Percentiles rank a stretch among this genome's conserved stretches.
Conservation (phyloP, 1,139 yeast genomes). For the Pichia sp. region DNA sequence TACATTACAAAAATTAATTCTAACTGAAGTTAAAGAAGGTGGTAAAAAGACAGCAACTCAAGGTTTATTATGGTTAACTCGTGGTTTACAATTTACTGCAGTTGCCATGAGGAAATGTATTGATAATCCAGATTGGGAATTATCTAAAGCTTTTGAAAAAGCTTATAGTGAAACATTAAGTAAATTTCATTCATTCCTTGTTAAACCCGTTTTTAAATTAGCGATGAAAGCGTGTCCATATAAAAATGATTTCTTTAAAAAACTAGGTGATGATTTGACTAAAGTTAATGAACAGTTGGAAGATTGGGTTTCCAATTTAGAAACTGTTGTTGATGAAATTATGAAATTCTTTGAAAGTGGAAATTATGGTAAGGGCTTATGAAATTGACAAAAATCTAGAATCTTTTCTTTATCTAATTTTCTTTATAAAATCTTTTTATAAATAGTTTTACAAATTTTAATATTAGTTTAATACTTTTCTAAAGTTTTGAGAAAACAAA, state of each 20-base stretch:
- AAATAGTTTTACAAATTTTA: too few species aligned
- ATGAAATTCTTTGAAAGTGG: constrained; percentile 72
- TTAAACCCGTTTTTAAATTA: constrained; percentile 82
- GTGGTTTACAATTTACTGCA: constrained; percentile 87
- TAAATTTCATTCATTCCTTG: constrained; percentile 73
- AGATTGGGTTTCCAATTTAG: constrained; percentile 73
- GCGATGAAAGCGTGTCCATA: constrained; percentile 97
- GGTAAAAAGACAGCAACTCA: constrained; percentile 76
- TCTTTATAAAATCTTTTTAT: too few species aligned
- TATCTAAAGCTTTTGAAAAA: constrained; percentile 72
- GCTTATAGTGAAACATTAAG: constrained; percentile 76
- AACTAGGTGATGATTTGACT: constrained; percentile 66
- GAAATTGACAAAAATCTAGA: too few species aligned
- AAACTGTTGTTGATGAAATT: constrained; percentile 64
- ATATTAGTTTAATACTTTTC: too few species aligned
- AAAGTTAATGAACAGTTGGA: constrained; percentile 60
- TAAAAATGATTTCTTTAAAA: constrained; percentile 76
- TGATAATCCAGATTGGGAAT: constrained; percentile 53
- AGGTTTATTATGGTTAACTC: constrained; percentile 80
- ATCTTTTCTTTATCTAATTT: too few species aligned
- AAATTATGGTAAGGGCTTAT: constrained; percentile 85
- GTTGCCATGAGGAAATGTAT: constrained; percentile 80
- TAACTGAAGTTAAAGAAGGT: constrained; percentile 57
- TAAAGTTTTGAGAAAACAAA: too few species aligned
- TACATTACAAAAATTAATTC: constrained; percentile 72